Conservation (phyloP, 2,329 filamentous ascomycete genomes). For the Xylaria polymorpha region DNA sequence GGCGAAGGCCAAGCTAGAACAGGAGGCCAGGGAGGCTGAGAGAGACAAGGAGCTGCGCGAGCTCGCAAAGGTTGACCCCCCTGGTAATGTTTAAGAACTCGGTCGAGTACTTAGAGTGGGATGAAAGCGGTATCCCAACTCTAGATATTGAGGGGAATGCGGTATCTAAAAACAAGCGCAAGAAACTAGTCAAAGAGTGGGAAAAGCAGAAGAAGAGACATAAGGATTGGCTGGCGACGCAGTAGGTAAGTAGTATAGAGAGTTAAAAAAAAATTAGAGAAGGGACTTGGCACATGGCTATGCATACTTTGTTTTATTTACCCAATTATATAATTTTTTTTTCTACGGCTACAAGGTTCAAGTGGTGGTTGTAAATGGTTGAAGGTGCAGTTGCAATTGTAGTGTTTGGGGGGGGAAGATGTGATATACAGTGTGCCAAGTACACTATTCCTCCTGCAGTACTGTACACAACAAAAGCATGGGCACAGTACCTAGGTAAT, state of each 20-base stretch:
- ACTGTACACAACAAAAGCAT: too few species aligned
- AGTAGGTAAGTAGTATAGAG: conserved; percentile 13
- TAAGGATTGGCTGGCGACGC: conserved; percentile 31
- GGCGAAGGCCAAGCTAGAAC: conserved; percentile 24
- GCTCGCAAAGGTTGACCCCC: conserved; percentile 25
- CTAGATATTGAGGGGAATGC: conserved; percentile 20
- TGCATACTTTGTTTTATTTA: too few species aligned
- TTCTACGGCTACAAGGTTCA: too few species aligned
- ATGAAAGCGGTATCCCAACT: conserved; percentile 32
- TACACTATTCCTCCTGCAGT: too few species aligned
- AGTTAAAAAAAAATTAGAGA: too few species aligned
- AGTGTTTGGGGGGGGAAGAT: too few species aligned
- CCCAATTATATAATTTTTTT: too few species aligned
- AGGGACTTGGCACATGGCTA: too few species aligned
- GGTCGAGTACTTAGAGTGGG: conserved; percentile 33
- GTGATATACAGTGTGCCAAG: too few species aligned
- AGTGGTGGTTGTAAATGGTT: too few species aligned
- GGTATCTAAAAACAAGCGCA: conserved; percentile 32
- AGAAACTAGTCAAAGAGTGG: conserved; percentile 35
- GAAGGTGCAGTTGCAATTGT: too few species aligned
- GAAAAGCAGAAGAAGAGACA: conserved; percentile 33
- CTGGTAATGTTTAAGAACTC: conserved; percentile 30
- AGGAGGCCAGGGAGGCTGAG: conserved; percentile 24
- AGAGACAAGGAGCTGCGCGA: conserved; percentile 27
- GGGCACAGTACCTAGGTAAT: too few species aligned